phyloP scores from a whole-genome alignment of 2,329 filamentous ascomycete species.

The Aspergillus novoparasiticus region DNA sequence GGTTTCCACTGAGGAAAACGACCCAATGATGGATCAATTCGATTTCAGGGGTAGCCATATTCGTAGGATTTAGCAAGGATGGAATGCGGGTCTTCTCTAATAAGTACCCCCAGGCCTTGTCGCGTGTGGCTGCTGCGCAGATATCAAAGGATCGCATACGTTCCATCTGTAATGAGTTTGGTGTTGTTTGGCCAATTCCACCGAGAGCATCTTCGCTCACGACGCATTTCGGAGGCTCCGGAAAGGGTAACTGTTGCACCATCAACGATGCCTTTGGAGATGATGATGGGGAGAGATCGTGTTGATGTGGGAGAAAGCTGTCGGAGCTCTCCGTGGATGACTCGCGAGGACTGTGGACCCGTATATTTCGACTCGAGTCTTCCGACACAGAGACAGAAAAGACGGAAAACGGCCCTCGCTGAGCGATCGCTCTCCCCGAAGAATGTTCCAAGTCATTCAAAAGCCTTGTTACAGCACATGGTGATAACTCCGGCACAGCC shows the following conservation, averaged over 20 bases:
- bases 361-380: not conserved
- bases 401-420: constrained; percentile 27
- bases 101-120: too few relatives aligned
- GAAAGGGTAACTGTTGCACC: not conserved
- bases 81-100: too few relatives aligned
- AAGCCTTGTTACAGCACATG: not conserved
- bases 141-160: not conserved
- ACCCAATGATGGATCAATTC: constrained; percentile 35
- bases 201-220: not conserved
- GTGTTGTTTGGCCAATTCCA: not conserved
- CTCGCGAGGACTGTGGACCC: not conserved
- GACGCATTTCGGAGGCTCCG: not conserved
- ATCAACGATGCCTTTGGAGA: not conserved
- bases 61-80: constrained; percentile 12
- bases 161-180: not conserved
- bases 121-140: not conserved
- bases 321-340: not conserved
- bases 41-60: constrained; percentile 18
- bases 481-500: not conserved
- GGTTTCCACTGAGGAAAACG: constrained; percentile 31
- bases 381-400: constrained; percentile 17
- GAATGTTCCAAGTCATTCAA: constrained; percentile 3
- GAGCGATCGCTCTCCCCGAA: not conserved
- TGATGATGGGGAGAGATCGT: not conserved
- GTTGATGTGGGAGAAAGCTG: not conserved